Evolutionary conservation across 768 basidiomycete genomes (phyloP).

Genomic region (Suillus tomentosus): DNA sequence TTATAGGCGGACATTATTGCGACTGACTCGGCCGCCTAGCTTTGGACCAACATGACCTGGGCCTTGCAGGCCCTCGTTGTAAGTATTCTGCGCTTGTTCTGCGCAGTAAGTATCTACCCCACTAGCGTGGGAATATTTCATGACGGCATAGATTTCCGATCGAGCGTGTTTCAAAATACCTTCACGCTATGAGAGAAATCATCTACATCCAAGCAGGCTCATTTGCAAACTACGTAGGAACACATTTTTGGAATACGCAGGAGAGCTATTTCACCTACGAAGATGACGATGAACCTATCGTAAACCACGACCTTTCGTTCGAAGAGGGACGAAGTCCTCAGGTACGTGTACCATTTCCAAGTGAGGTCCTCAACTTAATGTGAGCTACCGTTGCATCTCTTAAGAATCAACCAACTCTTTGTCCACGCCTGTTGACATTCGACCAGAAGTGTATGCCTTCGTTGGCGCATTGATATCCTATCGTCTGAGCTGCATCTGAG

Average conservation of each 20-base stretch:
- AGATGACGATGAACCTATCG: constrained; percentile 43
- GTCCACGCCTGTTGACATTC: constrained; percentile 66
- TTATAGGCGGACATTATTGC: too few relatives aligned
- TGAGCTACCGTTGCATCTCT: constrained; percentile 3
- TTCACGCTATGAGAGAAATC: too few relatives aligned
- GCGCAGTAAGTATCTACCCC: too few relatives aligned
- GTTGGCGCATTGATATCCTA: constrained; percentile 8
- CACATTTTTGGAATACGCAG: constrained; percentile 85
- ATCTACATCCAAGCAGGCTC: constrained; percentile 37
- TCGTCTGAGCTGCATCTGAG: constrained; percentile 13
- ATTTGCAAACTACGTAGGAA: constrained; percentile 66
- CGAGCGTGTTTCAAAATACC: too few relatives aligned
- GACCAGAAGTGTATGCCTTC: constrained; percentile 59
- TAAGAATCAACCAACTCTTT: constrained; percentile 44
- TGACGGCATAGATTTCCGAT: too few relatives aligned
- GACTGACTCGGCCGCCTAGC: too few relatives aligned
- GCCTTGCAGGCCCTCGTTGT: too few relatives aligned
- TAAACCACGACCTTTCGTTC: constrained; percentile 65
- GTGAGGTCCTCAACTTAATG: background rate
- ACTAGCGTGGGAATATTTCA: too few relatives aligned
- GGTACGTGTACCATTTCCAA: constrained; percentile 37
- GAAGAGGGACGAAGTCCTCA: constrained; percentile 54
- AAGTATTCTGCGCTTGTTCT: too few relatives aligned
- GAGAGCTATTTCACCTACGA: constrained; percentile 63
- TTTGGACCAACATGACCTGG: too few relatives aligned